These are phyloP conservation scores for Colletotrichum incanum DNA, from an alignment of 2,329 filamentous ascomycete species.

Conservation along the genomic window DNA sequence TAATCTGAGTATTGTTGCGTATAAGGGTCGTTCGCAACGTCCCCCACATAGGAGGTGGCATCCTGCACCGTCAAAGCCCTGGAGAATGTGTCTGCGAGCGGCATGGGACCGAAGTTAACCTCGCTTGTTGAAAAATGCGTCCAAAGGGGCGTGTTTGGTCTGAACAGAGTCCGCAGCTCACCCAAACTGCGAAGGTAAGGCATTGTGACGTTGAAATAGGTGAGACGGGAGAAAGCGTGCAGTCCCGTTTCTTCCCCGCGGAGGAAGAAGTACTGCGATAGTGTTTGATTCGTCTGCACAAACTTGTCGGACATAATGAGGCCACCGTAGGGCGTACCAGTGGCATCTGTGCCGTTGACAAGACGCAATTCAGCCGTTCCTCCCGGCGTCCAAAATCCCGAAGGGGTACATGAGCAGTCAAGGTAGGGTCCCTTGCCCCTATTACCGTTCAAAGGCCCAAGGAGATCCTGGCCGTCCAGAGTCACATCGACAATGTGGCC, in stretches of 20 bases:
- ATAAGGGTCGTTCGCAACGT: conserved; percentile 69
- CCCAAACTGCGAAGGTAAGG: conserved; percentile 72
- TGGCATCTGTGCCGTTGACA: conserved; percentile 62
- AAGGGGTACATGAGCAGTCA: conserved; percentile 75
- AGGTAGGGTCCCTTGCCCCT: conserved; percentile 71
- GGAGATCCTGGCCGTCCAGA: conserved; percentile 62
- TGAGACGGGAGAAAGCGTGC: conserved; percentile 73
- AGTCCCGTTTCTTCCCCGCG: conserved; percentile 74
- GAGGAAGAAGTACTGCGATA: conserved; percentile 78
- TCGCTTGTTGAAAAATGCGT: conserved; percentile 74
- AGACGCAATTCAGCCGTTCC: conserved; percentile 62
- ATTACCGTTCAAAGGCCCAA: conserved; percentile 55
- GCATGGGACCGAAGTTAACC: conserved; percentile 65
- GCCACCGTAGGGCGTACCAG: conserved; percentile 69
- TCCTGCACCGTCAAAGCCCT: conserved; percentile 71
- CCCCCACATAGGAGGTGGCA: conserved; percentile 74
- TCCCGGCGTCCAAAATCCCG: conserved; percentile 73
- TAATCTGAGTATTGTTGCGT: conserved; percentile 71
- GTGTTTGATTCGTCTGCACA: conserved; percentile 68
- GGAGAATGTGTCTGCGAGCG: conserved; percentile 56
- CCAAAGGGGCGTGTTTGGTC: conserved; percentile 73
- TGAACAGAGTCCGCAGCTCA: conserved; percentile 74
- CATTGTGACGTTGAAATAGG: conserved; percentile 71
- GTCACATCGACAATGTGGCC: conserved; percentile 54
- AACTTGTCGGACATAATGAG: conserved; percentile 74